Base-by-base conservation (phyloP, 345 rosid species). In the Orychophragmus violaceus region DNA sequence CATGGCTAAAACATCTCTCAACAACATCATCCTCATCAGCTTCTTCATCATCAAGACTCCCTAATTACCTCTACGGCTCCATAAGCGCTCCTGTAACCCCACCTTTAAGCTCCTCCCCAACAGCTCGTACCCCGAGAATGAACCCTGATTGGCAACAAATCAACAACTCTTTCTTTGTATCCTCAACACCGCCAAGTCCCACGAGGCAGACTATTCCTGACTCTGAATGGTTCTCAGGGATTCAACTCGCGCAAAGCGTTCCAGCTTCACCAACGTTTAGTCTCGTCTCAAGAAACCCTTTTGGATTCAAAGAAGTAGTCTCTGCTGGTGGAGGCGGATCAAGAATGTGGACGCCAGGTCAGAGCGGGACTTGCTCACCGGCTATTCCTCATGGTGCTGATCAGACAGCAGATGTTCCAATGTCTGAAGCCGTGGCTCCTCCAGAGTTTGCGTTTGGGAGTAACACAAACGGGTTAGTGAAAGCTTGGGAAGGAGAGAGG, bases 71-170 rank as follows among this genome's bases (percentile, higher is more conserved):
- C 36, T 87, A 82, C 74, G 96, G 97, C 33, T 94, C 99, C 25
- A 87, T 95, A 28, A 95, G 99, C 77, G 99, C 99, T 72, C 99
- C 99, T 5, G 99, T 95, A 33, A 95, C 99, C 5, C 99, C 99
- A 67, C 96, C 97, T 54, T 72, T 91, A 80, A 91, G 96, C 82
- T 95, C 99, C 82, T 95, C 99, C 45, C 99, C 99, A 35, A 83
- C 91, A 23, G 89, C 83, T 14, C 90, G 91, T 66, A 82, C 90
- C 24, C 97, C 97, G 1, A 81, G 93, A 25, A 70, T 73, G 5
- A 88, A 72, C 73, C 46, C 82, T 36, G 39, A 11, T 3, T 12
- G 39, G 39, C 89, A 84, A 35, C 89, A 87, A 32, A 30, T 41
- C 81, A 82, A 71, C 79, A 75, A 63, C 86, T 71, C 87, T 6